Conservation (phyloP, 2,329 filamentous ascomycete genomes). For the Fusarium verrucosum region DNA sequence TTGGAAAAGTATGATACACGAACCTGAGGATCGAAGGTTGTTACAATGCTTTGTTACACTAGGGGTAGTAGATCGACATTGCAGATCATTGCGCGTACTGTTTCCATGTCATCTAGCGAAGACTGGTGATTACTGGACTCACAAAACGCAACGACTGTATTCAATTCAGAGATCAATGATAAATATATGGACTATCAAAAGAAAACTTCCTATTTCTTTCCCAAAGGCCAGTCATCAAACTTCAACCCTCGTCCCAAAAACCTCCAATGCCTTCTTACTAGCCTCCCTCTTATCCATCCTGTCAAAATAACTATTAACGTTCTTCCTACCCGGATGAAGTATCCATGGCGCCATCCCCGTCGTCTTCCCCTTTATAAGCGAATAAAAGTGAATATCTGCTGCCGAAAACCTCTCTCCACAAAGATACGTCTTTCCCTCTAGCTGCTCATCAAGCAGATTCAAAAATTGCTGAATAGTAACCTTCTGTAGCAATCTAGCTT, state of each 20-base stretch:
- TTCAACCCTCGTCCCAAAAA: not conserved
- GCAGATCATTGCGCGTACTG: not conserved
- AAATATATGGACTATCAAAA: no score
- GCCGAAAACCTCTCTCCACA: conserved; percentile 6
- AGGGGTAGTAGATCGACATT: not conserved
- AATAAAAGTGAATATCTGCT: conserved; percentile 11
- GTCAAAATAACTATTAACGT: conserved; percentile 1
- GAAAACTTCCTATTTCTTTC: no score
- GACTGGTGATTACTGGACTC: not conserved
- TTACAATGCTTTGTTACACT: not conserved
- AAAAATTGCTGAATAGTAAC: conserved; percentile 3
- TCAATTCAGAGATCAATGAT: not conserved
- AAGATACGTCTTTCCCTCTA: conserved; percentile 7
- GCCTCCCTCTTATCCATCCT: not conserved
- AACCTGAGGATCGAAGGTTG: not conserved
- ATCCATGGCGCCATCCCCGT: not conserved
- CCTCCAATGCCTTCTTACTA: not conserved
- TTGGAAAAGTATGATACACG: not conserved
- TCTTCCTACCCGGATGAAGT: not conserved
- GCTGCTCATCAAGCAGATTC: conserved; percentile 8
- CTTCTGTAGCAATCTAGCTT: not conserved
- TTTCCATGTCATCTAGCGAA: not conserved
- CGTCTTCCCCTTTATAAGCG: not conserved
- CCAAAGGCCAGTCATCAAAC: not conserved
- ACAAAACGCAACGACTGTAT: not conserved